Evolutionary conservation across 1,284 basidiomycete genomes (phyloP).

Genomic region (Phenoliferia sp.): DNA sequence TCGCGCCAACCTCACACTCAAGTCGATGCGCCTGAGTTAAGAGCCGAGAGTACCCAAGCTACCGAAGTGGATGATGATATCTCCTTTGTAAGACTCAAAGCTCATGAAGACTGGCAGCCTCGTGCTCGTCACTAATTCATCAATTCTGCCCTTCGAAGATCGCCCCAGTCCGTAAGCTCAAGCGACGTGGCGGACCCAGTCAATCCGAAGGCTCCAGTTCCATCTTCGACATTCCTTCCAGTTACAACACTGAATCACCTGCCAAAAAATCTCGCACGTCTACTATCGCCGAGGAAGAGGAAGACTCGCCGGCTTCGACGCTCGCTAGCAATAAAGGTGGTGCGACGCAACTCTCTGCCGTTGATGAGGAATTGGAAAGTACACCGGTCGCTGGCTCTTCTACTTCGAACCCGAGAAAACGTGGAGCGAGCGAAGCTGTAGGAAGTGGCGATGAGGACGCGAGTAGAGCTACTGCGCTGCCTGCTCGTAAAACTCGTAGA

Average conservation of each 20-base stretch:
- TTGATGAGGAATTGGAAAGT: slow-evolving; percentile 21
- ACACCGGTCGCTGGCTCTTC: slow-evolving; percentile 2
- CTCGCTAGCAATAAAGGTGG: not conserved
- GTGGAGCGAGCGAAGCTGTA: slow-evolving; percentile 1
- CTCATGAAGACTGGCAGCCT: too few relatives aligned
- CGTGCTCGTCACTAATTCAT: not conserved
- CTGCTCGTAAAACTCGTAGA: slow-evolving; percentile 7
- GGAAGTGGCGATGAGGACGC: not conserved
- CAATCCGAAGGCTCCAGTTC: not conserved
- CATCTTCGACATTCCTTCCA: slow-evolving; percentile 1
- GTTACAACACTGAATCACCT: not conserved
- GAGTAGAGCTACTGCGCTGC: slow-evolving; percentile 7
- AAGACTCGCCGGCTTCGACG: not conserved
- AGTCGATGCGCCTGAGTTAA: not conserved
- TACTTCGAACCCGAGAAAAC: slow-evolving; percentile 3
- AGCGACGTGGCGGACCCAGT: not conserved
- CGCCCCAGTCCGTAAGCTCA: not conserved
- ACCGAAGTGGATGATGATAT: not conserved
- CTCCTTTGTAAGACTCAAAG: not conserved
- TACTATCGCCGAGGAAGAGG: not conserved
- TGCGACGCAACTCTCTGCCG: slow-evolving; percentile 2
- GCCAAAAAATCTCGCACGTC: not conserved
- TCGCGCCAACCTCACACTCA: not conserved
- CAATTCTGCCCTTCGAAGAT: too few relatives aligned
- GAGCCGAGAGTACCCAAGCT: not conserved